A percentile compares a stretch with the other conserved stretches of the same genome.
These are phyloP conservation scores for Dendrobium huoshanense DNA, from an alignment of 106 monocot genomes.

Conservation along the genomic window DNA sequence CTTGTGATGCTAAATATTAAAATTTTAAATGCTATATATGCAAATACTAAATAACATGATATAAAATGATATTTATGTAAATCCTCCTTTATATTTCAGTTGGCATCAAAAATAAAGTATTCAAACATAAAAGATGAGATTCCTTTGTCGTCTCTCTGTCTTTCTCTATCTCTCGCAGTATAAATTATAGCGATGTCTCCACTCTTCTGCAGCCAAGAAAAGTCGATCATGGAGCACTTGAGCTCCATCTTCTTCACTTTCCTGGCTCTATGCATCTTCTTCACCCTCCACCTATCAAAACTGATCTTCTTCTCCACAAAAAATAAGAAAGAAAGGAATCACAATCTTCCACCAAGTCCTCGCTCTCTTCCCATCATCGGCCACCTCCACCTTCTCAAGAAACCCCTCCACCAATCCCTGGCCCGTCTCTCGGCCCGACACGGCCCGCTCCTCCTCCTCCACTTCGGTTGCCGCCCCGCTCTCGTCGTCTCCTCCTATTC, in stretches of 20 bases:
- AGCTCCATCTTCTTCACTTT: background rate
- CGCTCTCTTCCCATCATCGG: slow-evolving; percentile 15
- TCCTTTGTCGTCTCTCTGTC: no score
- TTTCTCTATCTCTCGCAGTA: no score
- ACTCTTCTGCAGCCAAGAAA: background rate
- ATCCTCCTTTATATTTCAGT: no score
- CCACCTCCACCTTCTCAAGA: slow-evolving; percentile 15
- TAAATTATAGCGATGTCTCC: no score
- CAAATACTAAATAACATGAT: no score
- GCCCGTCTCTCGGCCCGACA: slow-evolving; percentile 10
- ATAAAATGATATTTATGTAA: no score
- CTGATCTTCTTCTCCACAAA: background rate
- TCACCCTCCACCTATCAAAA: background rate
- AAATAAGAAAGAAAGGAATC: background rate
- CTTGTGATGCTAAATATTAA: no score
- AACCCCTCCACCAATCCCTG: slow-evolving; percentile 17
- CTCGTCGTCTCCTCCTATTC: slow-evolving; percentile 8
- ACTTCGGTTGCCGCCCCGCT: slow-evolving; percentile 10
- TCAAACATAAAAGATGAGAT: no score
- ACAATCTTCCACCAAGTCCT: slow-evolving; percentile 11
- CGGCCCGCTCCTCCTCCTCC: slow-evolving; percentile 8
- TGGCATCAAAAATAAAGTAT: no score
- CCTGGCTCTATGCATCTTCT: background rate
- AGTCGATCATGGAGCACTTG: background rate
- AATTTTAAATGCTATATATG: no score